Evolutionary conservation across 2,329 filamentous ascomycete genomes (phyloP).

Genomic region (Paramyrothecium roridum): DNA sequence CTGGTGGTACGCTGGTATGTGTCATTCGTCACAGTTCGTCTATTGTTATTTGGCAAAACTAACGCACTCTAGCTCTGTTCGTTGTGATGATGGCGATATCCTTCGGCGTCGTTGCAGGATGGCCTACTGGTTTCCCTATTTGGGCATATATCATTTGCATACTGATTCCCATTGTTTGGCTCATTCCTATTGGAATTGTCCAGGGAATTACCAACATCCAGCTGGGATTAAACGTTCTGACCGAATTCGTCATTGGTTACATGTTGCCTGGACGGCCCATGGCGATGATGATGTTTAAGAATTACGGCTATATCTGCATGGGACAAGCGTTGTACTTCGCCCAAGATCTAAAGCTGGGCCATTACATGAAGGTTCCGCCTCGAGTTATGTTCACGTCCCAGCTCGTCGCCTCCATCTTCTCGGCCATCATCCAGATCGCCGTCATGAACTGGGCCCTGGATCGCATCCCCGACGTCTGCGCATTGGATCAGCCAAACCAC

Average conservation of each 20-base stretch:
- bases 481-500: conserved; percentile 46
- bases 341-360: conserved; percentile 64
- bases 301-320: conserved; percentile 69
- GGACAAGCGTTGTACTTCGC: conserved; percentile 62
- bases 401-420: conserved; percentile 58
- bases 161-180: conserved; percentile 54
- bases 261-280: conserved; percentile 68
- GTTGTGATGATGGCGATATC: conserved; percentile 51
- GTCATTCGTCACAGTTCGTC: conserved; percentile 30
- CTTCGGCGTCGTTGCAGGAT: conserved; percentile 51
- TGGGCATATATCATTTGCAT: conserved; percentile 58
- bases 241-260: conserved; percentile 72
- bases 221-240: conserved; percentile 67
- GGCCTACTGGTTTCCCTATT: conserved; percentile 55
- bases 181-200: conserved; percentile 59
- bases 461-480: conserved; percentile 61
- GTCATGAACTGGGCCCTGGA: conserved; percentile 66
- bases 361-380: conserved; percentile 66
- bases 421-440: conserved; percentile 58
- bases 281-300: conserved; percentile 78
- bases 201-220: conserved; percentile 61
- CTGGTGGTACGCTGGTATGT: conserved; percentile 55
- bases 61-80: conserved; percentile 35
- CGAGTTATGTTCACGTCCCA: conserved; percentile 61
- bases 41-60: conserved; percentile 9